Percentiles rank a stretch among this genome's conserved stretches.
Conservation (phyloP, 1,139 yeast species). For the Zhuliangozyma blackwelliae region DNA sequence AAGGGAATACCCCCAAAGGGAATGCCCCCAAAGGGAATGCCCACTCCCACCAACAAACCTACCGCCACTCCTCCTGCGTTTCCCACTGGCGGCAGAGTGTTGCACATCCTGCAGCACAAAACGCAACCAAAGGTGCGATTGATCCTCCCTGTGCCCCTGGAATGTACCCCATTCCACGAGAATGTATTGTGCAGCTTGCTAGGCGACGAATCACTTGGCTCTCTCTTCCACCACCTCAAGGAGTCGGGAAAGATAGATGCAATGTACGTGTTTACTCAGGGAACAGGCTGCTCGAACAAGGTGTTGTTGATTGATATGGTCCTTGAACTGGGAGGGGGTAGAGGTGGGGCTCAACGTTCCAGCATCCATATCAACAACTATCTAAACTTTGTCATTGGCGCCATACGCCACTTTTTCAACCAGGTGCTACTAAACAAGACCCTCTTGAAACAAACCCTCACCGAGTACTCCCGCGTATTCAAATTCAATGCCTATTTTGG, state of each 20-base stretch:
- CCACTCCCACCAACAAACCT: no score
- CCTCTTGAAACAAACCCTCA: slow-evolving; percentile 21
- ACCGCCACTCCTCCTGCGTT: slow-evolving; percentile 12
- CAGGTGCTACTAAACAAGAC: slow-evolving; percentile 5
- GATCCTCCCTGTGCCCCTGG: no score
- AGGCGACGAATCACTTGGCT: slow-evolving; percentile 55
- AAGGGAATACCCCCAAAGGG: no score
- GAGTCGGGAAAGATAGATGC: slow-evolving; percentile 12
- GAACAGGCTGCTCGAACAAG: slow-evolving; percentile 25
- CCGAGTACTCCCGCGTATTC: slow-evolving; percentile 43
- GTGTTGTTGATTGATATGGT: slow-evolving; percentile 43
- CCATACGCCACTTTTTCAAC: slow-evolving; percentile 23
- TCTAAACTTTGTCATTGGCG: slow-evolving; percentile 15
- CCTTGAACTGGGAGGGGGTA: slow-evolving; percentile 23
- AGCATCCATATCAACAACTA: slow-evolving; percentile 27
- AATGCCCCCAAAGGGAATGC: no score
- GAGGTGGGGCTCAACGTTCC: no score
- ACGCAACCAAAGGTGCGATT: slow-evolving; percentile 23
- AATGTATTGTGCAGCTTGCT: slow-evolving; percentile 52
- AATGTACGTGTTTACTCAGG: slow-evolving; percentile 31
- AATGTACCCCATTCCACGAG: slow-evolving; percentile 18
- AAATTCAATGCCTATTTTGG: slow-evolving; percentile 37
- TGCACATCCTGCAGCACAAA: slow-evolving; percentile 8
- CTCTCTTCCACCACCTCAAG: slow-evolving; percentile 34
- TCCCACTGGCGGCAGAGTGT: slow-evolving; percentile 19